phyloP scores from a whole-genome alignment of 1,139 yeast species.

The Debaryomyces singareniensis region DNA sequence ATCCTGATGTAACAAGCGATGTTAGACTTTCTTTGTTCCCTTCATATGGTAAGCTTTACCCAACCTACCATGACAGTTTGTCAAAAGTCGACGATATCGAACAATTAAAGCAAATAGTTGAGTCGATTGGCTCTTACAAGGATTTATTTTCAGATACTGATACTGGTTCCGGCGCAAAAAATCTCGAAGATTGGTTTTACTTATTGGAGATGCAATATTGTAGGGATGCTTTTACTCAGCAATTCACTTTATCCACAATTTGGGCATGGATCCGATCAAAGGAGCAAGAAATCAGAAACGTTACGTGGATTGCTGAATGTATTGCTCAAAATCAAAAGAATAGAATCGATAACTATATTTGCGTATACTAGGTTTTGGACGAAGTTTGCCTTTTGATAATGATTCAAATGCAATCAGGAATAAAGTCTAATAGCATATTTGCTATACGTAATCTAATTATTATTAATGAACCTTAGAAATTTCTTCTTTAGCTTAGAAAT shows the following conservation, averaged over 20 bases:
- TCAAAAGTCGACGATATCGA: constrained; percentile 82
- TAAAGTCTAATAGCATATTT: too few species aligned
- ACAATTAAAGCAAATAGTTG: constrained; percentile 68
- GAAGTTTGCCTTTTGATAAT: background rate
- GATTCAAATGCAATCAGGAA: too few species aligned
- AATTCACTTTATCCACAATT: constrained; percentile 80
- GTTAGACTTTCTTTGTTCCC: constrained; percentile 74
- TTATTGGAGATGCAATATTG: constrained; percentile 88
- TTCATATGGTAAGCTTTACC: constrained; percentile 71
- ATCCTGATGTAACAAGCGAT: constrained; percentile 64
- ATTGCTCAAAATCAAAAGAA: constrained; percentile 83
- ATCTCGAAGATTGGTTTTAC: constrained; percentile 90
- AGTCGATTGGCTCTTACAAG: constrained; percentile 66
- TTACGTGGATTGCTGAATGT: constrained; percentile 99
- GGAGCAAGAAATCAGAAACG: constrained; percentile 94
- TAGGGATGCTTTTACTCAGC: constrained; percentile 92
- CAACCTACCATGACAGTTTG: constrained; percentile 63
- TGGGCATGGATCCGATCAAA: constrained; percentile 97
- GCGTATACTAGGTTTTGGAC: constrained; percentile 47
- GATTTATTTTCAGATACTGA: constrained; percentile 56
- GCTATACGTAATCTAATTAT: too few species aligned
- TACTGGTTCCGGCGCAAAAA: constrained; percentile 38
- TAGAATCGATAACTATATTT: constrained; percentile 70
- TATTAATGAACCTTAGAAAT: too few species aligned
- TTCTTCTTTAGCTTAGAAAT: too few species aligned